Evolutionary conservation across 768 basidiomycete genomes (phyloP).

Genomic region (Hemileccinum rubropunctum): DNA sequence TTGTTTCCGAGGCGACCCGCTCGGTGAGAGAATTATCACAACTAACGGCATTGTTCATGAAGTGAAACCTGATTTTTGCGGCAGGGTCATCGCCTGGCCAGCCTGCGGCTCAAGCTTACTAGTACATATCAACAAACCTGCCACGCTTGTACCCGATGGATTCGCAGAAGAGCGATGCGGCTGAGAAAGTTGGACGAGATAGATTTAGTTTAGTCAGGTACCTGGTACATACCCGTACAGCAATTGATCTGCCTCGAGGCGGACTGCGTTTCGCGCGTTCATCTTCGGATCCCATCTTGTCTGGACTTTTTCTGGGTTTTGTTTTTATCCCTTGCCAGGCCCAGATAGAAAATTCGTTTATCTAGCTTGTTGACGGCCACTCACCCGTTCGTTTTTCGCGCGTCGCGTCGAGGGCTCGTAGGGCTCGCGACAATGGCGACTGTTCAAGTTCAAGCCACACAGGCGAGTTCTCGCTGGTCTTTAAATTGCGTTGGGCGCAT

Average conservation of each 20-base stretch:
- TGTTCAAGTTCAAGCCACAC: slow-evolving; percentile 3
- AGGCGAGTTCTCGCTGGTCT: slow-evolving; percentile 14
- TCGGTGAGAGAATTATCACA: too few relatives aligned
- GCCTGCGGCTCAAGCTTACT: too few relatives aligned
- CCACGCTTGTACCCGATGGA: neutral
- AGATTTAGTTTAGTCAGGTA: slow-evolving; percentile 9
- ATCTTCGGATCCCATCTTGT: slow-evolving; percentile 4
- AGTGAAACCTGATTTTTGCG: too few relatives aligned
- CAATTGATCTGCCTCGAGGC: slow-evolving; percentile 20
- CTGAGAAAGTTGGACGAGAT: neutral
- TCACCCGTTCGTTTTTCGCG: neutral
- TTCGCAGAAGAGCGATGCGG: neutral
- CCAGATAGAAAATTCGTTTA: slow-evolving; percentile 1
- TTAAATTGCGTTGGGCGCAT: too few relatives aligned
- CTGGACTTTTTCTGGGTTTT: neutral
- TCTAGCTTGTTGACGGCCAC: neutral
- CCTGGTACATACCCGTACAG: neutral
- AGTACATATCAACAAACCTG: neutral
- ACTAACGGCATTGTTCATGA: too few relatives aligned
- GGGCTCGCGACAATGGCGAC: slow-evolving; percentile 6
- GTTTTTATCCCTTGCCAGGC: slow-evolving; percentile 11
- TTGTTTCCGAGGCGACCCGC: neutral
- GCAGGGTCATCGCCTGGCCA: too few relatives aligned
- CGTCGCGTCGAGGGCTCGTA: neutral
- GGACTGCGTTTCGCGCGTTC: slow-evolving; percentile 18